Evolutionary conservation across 108 stramenopile genomes (phyloP).

Genomic region (Parmales sp.): DNA sequence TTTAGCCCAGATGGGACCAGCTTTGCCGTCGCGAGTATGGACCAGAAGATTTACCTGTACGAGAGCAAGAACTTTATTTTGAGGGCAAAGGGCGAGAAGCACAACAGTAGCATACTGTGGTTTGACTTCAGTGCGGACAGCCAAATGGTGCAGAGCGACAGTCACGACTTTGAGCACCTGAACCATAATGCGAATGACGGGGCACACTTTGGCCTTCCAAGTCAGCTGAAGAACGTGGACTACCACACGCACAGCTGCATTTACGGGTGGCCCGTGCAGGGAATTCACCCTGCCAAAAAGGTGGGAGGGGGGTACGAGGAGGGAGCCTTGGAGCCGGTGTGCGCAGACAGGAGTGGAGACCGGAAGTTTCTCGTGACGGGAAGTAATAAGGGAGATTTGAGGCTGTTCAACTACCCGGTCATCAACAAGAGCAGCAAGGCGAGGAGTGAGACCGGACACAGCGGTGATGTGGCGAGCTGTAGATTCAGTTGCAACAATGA

Average conservation of each 20-base stretch:
- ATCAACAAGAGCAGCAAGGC: not conserved
- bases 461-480: constrained; percentile 14
- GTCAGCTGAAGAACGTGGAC: constrained; percentile 37
- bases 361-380: constrained; percentile 22
- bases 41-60: constrained; percentile 40
- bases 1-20: constrained; percentile 33
- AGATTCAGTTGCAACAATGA: constrained; percentile 15
- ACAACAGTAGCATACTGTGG: constrained; percentile 32
- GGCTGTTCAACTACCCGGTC: constrained; percentile 24
- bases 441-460: constrained; percentile 17
- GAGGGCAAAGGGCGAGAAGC: constrained; percentile 22
- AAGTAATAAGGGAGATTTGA: constrained; percentile 26
- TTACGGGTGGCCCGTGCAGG: constrained; percentile 48
- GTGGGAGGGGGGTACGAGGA: no score
- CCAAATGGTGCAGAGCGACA: constrained; percentile 28
- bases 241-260: constrained; percentile 50
- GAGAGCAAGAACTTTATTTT: not conserved
- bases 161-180: constrained; percentile 28
- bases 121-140: constrained; percentile 33
- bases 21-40: constrained; percentile 31
- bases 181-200: constrained; percentile 28
- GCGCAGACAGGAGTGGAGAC: constrained; percentile 11
- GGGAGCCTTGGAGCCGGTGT: constrained; percentile 17
- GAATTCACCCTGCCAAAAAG: constrained; percentile 21
- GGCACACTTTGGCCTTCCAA: constrained; percentile 5